Percentiles rank a stretch among this genome's conserved stretches.
Evolutionary conservation across 129 eudicot species (phyloP).

Genomic region (Saposhnikovia divaricata): DNA sequence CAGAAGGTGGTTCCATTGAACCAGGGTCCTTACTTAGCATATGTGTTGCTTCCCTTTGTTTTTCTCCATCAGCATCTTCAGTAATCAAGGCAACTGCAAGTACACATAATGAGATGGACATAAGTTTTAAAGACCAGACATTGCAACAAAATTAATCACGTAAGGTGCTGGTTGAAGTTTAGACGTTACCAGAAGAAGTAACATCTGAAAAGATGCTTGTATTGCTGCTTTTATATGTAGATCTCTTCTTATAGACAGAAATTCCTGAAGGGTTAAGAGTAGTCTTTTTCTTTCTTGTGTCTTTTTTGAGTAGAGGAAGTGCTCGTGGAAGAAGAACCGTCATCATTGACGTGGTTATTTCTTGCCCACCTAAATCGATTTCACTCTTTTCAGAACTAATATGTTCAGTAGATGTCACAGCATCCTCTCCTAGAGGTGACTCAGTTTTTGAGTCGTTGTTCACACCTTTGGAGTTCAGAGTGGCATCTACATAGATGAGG

Average conservation of each 20-base stretch:
- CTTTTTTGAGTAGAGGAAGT: slow-evolving; percentile 71
- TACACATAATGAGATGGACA: slow-evolving; percentile 13
- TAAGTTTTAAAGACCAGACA: slow-evolving; percentile 6
- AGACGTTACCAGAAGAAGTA: slow-evolving; percentile 38
- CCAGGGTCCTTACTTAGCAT: slow-evolving; percentile 15
- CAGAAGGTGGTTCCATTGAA: slow-evolving; percentile 28
- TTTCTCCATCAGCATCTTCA: slow-evolving; percentile 20
- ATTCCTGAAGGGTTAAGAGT: slow-evolving; percentile 19
- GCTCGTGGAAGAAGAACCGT: slow-evolving; percentile 79
- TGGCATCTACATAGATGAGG: slow-evolving; percentile 27
- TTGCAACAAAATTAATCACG: background rate
- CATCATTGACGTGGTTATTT: slow-evolving; percentile 79
- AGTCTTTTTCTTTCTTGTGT: slow-evolving; percentile 67
- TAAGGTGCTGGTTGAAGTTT: slow-evolving; percentile 12
- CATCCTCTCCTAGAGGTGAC: slow-evolving; percentile 44
- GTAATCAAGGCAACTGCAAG: slow-evolving; percentile 34
- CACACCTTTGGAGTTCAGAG: slow-evolving; percentile 20
- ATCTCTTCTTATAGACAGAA: slow-evolving; percentile 13
- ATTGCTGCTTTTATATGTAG: slow-evolving; percentile 22
- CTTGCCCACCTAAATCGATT: slow-evolving; percentile 57
- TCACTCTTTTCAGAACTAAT: slow-evolving; percentile 48
- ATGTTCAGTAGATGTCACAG: slow-evolving; percentile 21
- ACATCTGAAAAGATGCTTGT: slow-evolving; percentile 9
- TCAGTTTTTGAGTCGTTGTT: slow-evolving; percentile 37
- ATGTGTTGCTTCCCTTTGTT: slow-evolving; percentile 19